These are phyloP conservation scores for Acmispon strigosus DNA, from an alignment of 306 rosid species.

Conservation along the genomic window DNA sequence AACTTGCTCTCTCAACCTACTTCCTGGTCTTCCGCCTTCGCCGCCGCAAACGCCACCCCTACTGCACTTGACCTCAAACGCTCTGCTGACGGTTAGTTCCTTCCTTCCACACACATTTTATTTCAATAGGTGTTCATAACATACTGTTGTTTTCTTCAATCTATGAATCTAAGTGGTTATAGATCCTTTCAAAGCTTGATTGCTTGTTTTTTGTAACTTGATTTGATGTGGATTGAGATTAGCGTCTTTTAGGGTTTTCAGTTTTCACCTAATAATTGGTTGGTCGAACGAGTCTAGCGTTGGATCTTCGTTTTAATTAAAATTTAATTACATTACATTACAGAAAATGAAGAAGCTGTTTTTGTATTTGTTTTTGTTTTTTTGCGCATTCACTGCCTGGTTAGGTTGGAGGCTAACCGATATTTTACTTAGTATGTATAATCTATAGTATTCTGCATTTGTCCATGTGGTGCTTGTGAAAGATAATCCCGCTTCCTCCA, in stretches of 20 bases:
- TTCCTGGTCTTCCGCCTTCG: conserved; percentile 47
- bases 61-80: conserved; percentile 56
- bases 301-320: neutral
- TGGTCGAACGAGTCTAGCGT: neutral
- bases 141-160: too few relatives aligned
- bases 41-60: conserved; percentile 11
- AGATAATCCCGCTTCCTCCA: too few relatives aligned
- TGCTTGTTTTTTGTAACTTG: neutral
- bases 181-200: neutral
- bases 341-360: neutral
- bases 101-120: too few relatives aligned
- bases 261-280: neutral
- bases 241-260: neutral
- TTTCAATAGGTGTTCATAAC: too few relatives aligned
- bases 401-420: neutral
- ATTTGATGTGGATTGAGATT: neutral
- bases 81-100: conserved; percentile 58
- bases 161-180: neutral
- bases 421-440: neutral
- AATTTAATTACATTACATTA: neutral
- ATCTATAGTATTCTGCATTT: neutral
- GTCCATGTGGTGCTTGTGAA: neutral
- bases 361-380: too few relatives aligned
- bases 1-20: conserved; percentile 43
- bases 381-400: too few relatives aligned